phyloP scores from a whole-genome alignment of 257 asterid genomes.

The Penstemon eatonii region DNA sequence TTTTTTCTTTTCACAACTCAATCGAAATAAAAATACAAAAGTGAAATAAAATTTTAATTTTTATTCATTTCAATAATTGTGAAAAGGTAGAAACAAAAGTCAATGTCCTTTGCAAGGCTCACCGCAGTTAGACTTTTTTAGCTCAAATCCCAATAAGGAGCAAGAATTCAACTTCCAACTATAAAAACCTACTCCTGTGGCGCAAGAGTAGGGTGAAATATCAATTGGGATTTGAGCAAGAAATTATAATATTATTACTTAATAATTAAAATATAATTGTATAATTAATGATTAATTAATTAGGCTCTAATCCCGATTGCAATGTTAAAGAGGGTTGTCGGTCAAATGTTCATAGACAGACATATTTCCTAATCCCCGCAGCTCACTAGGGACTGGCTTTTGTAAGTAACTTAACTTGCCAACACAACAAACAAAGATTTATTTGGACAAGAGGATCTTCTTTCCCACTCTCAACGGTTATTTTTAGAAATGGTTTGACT shows the following conservation, averaged over 20 bases:
- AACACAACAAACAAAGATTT: not conserved
- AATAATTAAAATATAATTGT: not conserved
- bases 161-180: constrained; percentile 18
- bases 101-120: not conserved
- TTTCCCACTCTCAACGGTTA: too few species aligned
- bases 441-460: not conserved
- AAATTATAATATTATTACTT: not conserved
- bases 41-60: not conserved
- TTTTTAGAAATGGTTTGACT: too few species aligned
- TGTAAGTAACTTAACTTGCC: not conserved
- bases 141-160: constrained; percentile 13
- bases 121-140: not conserved
- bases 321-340: not conserved
- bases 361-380: not conserved
- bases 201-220: constrained; percentile 22
- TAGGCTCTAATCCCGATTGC: not conserved
- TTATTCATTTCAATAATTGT: not conserved
- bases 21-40: not conserved
- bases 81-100: not conserved
- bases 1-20: too few species aligned
- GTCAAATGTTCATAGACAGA: not conserved
- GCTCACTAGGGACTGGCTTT: not conserved
- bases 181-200: constrained; percentile 9
- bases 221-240: constrained; percentile 20
- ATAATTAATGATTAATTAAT: constrained; percentile 6